Evolutionary conservation across 2,329 filamentous ascomycete species (phyloP), one percentile per base, ranked within the genome.

Genomic region (Fusarium nygamai): DNA sequence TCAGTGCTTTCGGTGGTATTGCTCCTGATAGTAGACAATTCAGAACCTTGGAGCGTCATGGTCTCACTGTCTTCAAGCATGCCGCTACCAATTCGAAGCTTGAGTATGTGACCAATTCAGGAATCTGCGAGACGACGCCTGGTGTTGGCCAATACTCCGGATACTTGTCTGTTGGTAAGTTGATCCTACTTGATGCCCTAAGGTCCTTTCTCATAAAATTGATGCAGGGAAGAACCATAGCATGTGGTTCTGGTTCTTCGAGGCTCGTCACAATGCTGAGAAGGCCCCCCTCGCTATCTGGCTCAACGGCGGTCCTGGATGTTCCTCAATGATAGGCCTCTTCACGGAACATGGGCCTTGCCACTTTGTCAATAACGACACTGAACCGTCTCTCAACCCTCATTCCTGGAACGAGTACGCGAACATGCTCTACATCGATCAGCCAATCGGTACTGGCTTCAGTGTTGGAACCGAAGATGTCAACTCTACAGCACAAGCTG

Each of bases 321-420:
- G 80, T 63, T 82, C 80, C 10, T 82, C 80, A 12, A 79, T 81
- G 73, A 47, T 79, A 61, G 80, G 80, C 16, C 78, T 93, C 61
- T 91, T 93, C 76, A 83, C 85, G 31, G 91, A 91, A 78, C 92
- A 98, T 71, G 96, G 96, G 53, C 95, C 96, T 10, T 92, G 94
- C 36, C 93, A 91, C 73, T 91, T 98, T 80, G 78, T 77, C 58
- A 62, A 76, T 22, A 64, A 69, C 19, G 71, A 78, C n/a, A 73
- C 78, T 5, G 74, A 79, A 41, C 79, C 86, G 1, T 80, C 80
- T 22, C 72, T 84, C 10, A 92, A 92, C 73, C 88, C 89, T 1
- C 90, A 88, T 82, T 89, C 89, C 2, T 92, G 90, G 88, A 91
- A 89, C 69, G 88, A 89, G 73, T 85, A 88, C 31, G 88, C 87